phyloP scores from a whole-genome alignment of 176 grass and related monocot genomes.

The Hsuehochloa calcarea region DNA sequence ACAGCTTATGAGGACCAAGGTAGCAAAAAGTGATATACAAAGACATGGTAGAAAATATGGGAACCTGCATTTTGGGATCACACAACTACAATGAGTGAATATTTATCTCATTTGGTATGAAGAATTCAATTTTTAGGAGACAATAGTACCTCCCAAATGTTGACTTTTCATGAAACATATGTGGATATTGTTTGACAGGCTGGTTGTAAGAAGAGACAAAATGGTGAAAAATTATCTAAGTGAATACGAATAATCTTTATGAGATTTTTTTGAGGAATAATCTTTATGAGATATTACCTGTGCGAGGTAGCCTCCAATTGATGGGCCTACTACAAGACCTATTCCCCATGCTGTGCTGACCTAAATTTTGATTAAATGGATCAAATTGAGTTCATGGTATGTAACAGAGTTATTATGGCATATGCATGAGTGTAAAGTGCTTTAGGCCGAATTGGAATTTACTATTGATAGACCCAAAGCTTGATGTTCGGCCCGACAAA shows the following conservation, averaged over 20 bases:
- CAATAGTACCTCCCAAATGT: not conserved
- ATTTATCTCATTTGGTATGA: not conserved
- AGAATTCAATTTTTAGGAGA: not conserved
- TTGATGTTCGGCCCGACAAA: conserved; percentile 65
- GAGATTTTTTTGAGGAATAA: not conserved
- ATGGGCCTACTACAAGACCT: conserved; percentile 75
- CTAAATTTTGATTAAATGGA: conserved; percentile 15
- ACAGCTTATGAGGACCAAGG: conserved; percentile 53
- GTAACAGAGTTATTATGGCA: not conserved
- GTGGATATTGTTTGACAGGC: conserved; percentile 76
- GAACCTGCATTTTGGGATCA: conserved; percentile 56
- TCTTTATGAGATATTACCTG: conserved; percentile 12
- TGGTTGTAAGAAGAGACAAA: conserved; percentile 15
- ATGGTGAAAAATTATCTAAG: not conserved
- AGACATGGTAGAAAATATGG: conserved; percentile 82
- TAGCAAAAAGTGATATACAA: conserved; percentile 59
- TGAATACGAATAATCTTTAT: not conserved
- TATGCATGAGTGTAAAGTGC: not conserved
- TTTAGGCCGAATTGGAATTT: not conserved
- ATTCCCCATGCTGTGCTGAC: conserved; percentile 64
- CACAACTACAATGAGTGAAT: not conserved
- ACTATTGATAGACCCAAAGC: conserved; percentile 71
- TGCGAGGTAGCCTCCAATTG: conserved; percentile 75
- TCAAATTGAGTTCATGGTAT: conserved; percentile 11
- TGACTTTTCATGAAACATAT: not conserved